Evolutionary conservation across 2,329 filamentous ascomycete species (phyloP), one percentile per base, ranked within the genome.

Genomic region (Stenocarpella maydis): DNA sequence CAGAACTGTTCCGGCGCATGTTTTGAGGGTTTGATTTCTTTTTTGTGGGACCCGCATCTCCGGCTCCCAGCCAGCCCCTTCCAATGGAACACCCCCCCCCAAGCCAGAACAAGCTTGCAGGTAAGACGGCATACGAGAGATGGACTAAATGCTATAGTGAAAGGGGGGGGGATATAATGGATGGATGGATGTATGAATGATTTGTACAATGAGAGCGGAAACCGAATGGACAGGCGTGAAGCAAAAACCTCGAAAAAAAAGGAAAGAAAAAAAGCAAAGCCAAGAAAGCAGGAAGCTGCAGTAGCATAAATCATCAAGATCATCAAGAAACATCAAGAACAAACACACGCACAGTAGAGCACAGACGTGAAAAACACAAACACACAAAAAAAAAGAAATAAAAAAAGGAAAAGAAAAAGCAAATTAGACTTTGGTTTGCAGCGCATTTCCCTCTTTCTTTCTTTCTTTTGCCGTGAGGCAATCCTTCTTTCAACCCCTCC

Each of bases 381-480:
- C 31, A 31, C 31, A 31, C 31, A 31, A 4, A 31, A 4, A 31
- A 4, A 31, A 4, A 31, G 6, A 12, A 2, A 12, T 37, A 15
- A 49, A 15, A 24, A 61, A 28, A 61, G 15, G 39, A 55, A 39
- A 26, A 58, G n/a, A 43, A 24, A 67, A 21, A 17, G 21, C 26
- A 60, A 58, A 10, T 37, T 37, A 61, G 41, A 31, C 21, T 67
- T 41, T 21, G 39, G 2, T 37, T 41, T 64, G 58, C 45, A 61
- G 41, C 58, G 6, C 34, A 37, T 12, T 37, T 37, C 34, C 2
- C 10, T 37, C 34, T 9, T 12, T 37, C 34, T 37, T 12, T 37
- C 66, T 65, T 68, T 39, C 37, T 47, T 52, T 34, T 78, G 79
- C 79, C 79, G 79, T 77, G 79, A 80, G 79, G 79, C 79, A 73